Evolutionary conservation across 1,284 basidiomycete genomes (phyloP), one percentile per base, ranked within the genome.

Genomic region (Xanthoconium separans): DNA sequence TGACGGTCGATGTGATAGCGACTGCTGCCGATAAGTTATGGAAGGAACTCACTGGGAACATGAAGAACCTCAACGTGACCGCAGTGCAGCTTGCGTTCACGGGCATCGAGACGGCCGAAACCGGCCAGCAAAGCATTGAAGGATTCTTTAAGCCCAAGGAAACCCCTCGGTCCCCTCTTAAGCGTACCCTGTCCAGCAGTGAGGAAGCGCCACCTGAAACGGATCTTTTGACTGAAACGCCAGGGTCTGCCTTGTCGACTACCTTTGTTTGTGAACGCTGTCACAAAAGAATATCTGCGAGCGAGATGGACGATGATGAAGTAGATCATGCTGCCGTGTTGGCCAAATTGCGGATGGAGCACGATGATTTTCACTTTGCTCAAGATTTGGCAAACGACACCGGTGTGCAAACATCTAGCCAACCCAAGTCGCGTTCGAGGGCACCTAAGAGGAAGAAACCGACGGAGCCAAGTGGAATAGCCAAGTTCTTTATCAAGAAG

Each of bases 361-460:
- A 96, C 61, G 79, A 83, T 44, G 93, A 96, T 71, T 95, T 84
- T 69, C 93, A 96, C 70, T 84, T 93, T 61, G 93, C 94, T 2
- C 78, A 86, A 63, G 86, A 91, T 51, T 68, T 95, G 46, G 80
- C 85, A 15, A 73, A 69, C 13, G 70, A 71, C n/a, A 44, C 66
- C 22, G 62, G 64, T 33, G 29, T 3, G 2, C 50, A 50, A 18
- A 22, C 15, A 43, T 36, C 56, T 54, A 40, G 30, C 46, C 54
- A 43, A 37, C 51, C 47, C 15, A n/a, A 47, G 56, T 47, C 54
- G 53, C 42, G 67, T 10, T 68, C 65, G 34, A 72, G 63, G 27
- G 18, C 46, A 22, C 51, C 54, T 46, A 75, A 74, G 63, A 78
- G 77, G 67, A 77, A 77, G 63, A 75, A 72, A 61, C 63, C 69